Percentiles rank a stretch among this genome's conserved stretches.
Evolutionary conservation across 805 yeast genomes (phyloP).

Genomic region (Ogataea salicorniae): DNA sequence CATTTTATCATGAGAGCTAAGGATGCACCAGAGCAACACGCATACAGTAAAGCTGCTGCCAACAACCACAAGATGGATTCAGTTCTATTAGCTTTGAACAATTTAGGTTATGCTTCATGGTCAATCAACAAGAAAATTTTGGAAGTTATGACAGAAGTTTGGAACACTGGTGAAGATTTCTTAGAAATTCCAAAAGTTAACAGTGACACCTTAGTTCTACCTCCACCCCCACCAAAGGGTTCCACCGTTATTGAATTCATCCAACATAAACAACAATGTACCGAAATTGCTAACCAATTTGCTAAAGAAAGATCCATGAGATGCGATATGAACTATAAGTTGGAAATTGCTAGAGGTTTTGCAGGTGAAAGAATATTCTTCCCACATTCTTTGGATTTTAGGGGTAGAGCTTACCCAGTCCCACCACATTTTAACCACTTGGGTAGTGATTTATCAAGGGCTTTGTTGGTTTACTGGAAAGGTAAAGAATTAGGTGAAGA

Average conservation of each 20-base stretch:
- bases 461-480: constrained; percentile 69
- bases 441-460: constrained; percentile 74
- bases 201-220: constrained; percentile 38
- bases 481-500: constrained; percentile 61
- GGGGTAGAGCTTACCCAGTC: constrained; percentile 81
- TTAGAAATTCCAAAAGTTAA: constrained; percentile 61
- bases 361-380: constrained; percentile 72
- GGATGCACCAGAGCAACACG: constrained; percentile 84
- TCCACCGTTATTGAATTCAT: constrained; percentile 69
- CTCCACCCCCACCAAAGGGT: constrained; percentile 52
- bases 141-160: constrained; percentile 63
- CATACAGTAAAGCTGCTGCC: constrained; percentile 83
- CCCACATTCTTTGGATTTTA: constrained; percentile 77
- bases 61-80: constrained; percentile 57
- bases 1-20: constrained; percentile 66
- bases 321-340: constrained; percentile 88
- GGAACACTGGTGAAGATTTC: constrained; percentile 82
- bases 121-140: constrained; percentile 74
- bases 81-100: constrained; percentile 78
- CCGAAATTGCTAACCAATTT: constrained; percentile 52
- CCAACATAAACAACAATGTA: constrained; percentile 62
- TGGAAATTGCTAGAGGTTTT: constrained; percentile 93
- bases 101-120: constrained; percentile 87
- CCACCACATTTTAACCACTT: constrained; percentile 78
- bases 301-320: constrained; percentile 76